Conservation (phyloP, 805 yeast species). For the Ogataea ramenticola region DNA sequence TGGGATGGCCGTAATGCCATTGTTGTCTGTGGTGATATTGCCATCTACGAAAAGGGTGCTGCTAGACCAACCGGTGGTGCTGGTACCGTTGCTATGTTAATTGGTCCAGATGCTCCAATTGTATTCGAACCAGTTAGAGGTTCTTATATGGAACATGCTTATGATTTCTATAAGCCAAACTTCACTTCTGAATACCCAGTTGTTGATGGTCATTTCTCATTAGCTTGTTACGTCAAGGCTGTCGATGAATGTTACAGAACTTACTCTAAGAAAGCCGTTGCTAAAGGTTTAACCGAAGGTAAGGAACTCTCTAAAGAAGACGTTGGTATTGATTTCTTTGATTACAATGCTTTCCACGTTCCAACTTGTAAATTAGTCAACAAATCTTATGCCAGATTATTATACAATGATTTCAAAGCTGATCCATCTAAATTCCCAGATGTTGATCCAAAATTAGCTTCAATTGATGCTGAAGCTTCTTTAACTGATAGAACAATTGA, state of each 20-base stretch:
- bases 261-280: conserved; percentile 70
- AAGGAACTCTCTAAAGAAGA: conserved; percentile 40
- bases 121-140: conserved; percentile 89
- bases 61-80: conserved; percentile 99
- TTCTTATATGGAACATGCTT: conserved; percentile 91
- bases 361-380: conserved; percentile 95
- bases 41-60: conserved; percentile 92
- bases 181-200: conserved; percentile 93
- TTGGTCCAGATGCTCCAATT: conserved; percentile 97
- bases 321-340: conserved; percentile 71
- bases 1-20: conserved; percentile 99
- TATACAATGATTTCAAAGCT: conserved; percentile 79
- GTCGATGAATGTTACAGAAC: conserved; percentile 78
- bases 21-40: conserved; percentile 97
- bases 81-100: conserved; percentile 88
- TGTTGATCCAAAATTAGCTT: conserved; percentile 44
- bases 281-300: conserved; percentile 37
- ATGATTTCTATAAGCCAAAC: conserved; percentile 97
- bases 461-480: conserved; percentile 65
- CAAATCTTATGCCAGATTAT: conserved; percentile 86
- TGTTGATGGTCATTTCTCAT: conserved; percentile 95
- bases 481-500: conserved; percentile 76
- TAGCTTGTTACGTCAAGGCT: conserved; percentile 90
- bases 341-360: conserved; percentile 94
- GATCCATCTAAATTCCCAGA: conserved; percentile 57